phyloP scores from a whole-genome alignment of 768 basidiomycete species.

The Lactifluus echinatus region DNA sequence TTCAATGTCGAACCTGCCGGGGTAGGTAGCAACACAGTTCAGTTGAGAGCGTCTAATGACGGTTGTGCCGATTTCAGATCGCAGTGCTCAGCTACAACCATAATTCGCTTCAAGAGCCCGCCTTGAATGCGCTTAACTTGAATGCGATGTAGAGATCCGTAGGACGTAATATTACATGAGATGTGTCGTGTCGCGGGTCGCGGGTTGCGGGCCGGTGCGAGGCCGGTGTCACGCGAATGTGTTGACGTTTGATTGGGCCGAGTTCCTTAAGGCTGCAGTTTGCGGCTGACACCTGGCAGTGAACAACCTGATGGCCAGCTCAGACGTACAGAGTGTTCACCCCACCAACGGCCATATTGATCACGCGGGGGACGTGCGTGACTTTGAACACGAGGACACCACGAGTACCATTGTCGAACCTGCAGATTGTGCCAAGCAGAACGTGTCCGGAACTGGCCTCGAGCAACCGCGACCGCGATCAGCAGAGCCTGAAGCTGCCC shows the following conservation, averaged over 20 bases:
- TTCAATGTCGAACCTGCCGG: constrained; percentile 19
- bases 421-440: constrained; percentile 1
- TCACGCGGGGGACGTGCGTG: neutral
- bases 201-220: constrained; percentile 1
- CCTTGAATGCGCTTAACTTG: constrained; percentile 65
- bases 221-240: neutral
- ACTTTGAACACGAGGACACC: constrained; percentile 32
- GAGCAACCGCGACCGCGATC: constrained; percentile 8
- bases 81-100: constrained; percentile 82
- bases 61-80: constrained; percentile 36
- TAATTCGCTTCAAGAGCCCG: constrained; percentile 65
- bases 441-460: neutral
- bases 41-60: neutral
- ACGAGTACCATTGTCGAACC: constrained; percentile 5
- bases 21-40: constrained; percentile 9
- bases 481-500: constrained; percentile 5
- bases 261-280: neutral
- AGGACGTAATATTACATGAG: neutral
- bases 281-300: too few relatives aligned
- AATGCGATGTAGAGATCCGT: constrained; percentile 14
- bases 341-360: neutral
- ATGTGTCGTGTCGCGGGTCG: neutral
- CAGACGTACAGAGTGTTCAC: constrained; percentile 1
- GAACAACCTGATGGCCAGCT: constrained; percentile 6
- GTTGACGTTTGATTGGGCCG: constrained; percentile 20